These are phyloP conservation scores for Cyclocybe cylindracea DNA, from an alignment of 768 basidiomycete genomes.

Conservation along the genomic window DNA sequence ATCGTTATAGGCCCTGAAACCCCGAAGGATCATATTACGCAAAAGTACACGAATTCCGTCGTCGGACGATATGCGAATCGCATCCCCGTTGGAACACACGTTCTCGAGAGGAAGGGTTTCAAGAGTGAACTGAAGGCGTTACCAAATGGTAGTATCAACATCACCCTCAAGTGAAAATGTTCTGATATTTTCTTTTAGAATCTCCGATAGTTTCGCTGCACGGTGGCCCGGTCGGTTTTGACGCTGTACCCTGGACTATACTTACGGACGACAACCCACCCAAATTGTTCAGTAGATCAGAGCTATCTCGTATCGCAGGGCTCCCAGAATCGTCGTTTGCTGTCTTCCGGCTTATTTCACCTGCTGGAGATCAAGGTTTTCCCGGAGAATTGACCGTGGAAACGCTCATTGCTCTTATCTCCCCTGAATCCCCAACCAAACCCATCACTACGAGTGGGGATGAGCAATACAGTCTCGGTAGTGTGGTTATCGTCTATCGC, in stretches of 20 bases:
- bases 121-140: constrained; percentile 45
- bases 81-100: constrained; percentile 59
- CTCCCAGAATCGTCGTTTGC: constrained; percentile 36
- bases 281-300: constrained; percentile 57
- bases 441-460: constrained; percentile 13
- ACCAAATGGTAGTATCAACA: constrained; percentile 36
- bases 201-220: constrained; percentile 64
- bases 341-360: constrained; percentile 58
- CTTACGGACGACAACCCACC: constrained; percentile 39
- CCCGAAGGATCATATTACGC: constrained; percentile 53
- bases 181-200: constrained; percentile 32
- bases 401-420: constrained; percentile 50
- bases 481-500: constrained; percentile 67
- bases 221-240: constrained; percentile 69
- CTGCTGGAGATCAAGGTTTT: constrained; percentile 73
- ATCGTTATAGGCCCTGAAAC: constrained; percentile 73
- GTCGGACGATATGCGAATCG: constrained; percentile 76
- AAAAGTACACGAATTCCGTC: constrained; percentile 74
- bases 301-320: constrained; percentile 44
- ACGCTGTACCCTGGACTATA: constrained; percentile 53
- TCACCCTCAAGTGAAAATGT: background rate
- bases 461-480: constrained; percentile 57
- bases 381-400: constrained; percentile 64
- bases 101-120: constrained; percentile 54
- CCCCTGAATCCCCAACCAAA: constrained; percentile 22